Base-by-base conservation (phyloP, 2,329 filamentous ascomycete species). In the Thermochaetoides dissita region DNA sequence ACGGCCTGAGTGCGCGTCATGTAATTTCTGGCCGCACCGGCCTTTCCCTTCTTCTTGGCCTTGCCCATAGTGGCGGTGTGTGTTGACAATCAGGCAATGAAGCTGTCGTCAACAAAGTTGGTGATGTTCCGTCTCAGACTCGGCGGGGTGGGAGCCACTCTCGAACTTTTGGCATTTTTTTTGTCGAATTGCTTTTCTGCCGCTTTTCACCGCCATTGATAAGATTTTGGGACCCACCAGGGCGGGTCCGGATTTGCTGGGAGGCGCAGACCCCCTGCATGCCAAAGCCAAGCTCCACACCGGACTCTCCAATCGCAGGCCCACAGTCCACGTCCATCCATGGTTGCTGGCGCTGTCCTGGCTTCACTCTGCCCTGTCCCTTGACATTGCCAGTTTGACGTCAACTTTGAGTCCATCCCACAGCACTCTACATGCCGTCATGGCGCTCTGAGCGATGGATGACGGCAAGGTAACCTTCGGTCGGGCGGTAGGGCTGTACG, bases 1-100 rank as follows among this genome's bases (percentile, higher is more conserved):
- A 98, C 86, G 37, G 91, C 91, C 69, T 95, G 87, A 35, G 89
- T 95, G 63, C 91, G 77, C 44, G 91, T 98, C 55, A 98, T 87
- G 71, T 89, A 98, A 74, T 98, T 98, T 69, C 91, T 94, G 68
- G 88, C 87, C 63, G 86, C 82, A 63, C 91, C 91, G 60, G 88
- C 73, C 62, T 84, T 79, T 59, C 88, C 88, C 69, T 89, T 95
- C 74, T 85, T 93, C 79, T 91, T 93, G 55, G 88, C 81, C 57
- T 78, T 79, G 43, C 68, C 76, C 86, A 93, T 75, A 53, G 49
- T 60, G 50, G 45, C 36, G 40, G 17, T 41, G 42, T 46, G 44
- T 41, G 44, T 48, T 47, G 46, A 51, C 17, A 24, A 24, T 24
- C 5, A 24, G 5, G 17, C 17, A 24, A 5, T 24, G 17, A 3